Conservation (phyloP, 2,329 filamentous ascomycete genomes). For the Dothistroma pini region DNA sequence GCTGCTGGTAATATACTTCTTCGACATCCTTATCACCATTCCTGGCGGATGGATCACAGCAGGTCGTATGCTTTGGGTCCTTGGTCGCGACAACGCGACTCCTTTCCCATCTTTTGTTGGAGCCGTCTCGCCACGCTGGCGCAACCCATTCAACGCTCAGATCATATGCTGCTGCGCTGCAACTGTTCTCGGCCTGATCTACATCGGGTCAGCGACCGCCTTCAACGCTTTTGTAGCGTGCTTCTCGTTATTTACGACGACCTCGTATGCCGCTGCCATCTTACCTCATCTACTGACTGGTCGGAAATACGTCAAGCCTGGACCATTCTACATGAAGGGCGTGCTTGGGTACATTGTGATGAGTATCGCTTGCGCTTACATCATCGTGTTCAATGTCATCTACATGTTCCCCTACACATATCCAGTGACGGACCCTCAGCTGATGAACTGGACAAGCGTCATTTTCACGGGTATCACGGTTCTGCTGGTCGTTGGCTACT, state of each 20-base stretch:
- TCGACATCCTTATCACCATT: slow-evolving; percentile 51
- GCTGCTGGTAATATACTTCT: slow-evolving; percentile 45
- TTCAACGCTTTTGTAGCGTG: slow-evolving; percentile 63
- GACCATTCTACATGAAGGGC: slow-evolving; percentile 56
- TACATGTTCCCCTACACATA: slow-evolving; percentile 56
- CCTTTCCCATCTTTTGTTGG: slow-evolving; percentile 51
- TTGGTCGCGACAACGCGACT: slow-evolving; percentile 55
- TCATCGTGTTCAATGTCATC: slow-evolving; percentile 59
- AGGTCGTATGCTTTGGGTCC: slow-evolving; percentile 61
- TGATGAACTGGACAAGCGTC: slow-evolving; percentile 55
- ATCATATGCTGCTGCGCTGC: slow-evolving; percentile 49
- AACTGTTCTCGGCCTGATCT: slow-evolving; percentile 60
- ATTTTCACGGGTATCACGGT: slow-evolving; percentile 52
- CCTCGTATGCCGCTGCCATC: slow-evolving; percentile 62
- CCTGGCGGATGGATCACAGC: slow-evolving; percentile 58
- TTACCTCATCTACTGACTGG: slow-evolving; percentile 46
- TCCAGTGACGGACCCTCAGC: slow-evolving; percentile 41
- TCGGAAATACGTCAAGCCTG: slow-evolving; percentile 48
- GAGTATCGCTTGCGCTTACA: slow-evolving; percentile 53
- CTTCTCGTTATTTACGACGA: slow-evolving; percentile 53
- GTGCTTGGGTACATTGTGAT: slow-evolving; percentile 51
- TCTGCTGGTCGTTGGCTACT: slow-evolving; percentile 48
- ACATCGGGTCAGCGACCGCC: slow-evolving; percentile 62
- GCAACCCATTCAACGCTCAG: slow-evolving; percentile 56
- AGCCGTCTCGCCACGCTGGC: slow-evolving; percentile 44